Conservation (phyloP, 352 stramenopile genomes). For the Achlya hypogyna region DNA sequence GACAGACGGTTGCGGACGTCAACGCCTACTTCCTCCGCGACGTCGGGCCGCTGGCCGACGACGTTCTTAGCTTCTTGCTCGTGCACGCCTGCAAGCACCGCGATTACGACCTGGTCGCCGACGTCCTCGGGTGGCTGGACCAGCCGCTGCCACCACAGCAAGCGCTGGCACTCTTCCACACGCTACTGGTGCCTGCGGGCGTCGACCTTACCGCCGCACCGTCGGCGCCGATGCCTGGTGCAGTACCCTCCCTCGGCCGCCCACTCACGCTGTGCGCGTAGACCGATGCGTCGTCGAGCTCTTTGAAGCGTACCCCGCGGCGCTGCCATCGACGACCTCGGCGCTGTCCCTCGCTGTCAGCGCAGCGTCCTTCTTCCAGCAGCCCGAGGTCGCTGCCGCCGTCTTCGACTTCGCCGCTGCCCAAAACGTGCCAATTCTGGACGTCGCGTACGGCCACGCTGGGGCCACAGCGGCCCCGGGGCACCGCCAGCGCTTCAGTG, state of each 20-base stretch:
- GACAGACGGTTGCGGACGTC: background rate
- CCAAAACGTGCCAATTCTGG: background rate
- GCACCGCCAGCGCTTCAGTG: background rate
- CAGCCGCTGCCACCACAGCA: background rate
- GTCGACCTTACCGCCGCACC: background rate
- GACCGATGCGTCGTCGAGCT: background rate
- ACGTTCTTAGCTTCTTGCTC: constrained; percentile 1
- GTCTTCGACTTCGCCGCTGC: background rate
- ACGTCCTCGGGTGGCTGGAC: background rate
- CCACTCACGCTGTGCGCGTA: no score
- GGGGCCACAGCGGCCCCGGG: background rate
- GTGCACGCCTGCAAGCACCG: background rate
- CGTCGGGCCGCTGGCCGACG: background rate
- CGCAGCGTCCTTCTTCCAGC: background rate
- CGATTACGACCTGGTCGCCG: background rate
- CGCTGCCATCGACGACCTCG: background rate
- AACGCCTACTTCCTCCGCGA: background rate
- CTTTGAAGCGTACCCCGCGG: background rate
- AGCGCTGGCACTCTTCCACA: background rate
- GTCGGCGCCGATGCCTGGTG: background rate
- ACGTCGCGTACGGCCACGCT: constrained; percentile 13
- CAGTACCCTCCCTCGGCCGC: no score
- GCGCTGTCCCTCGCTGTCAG: constrained; percentile 6
- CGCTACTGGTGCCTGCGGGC: background rate
- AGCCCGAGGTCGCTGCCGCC: background rate